These are phyloP conservation scores for Musa acuminata DNA, from an alignment of 176 grass and related monocot genomes.

Conservation along the genomic window DNA sequence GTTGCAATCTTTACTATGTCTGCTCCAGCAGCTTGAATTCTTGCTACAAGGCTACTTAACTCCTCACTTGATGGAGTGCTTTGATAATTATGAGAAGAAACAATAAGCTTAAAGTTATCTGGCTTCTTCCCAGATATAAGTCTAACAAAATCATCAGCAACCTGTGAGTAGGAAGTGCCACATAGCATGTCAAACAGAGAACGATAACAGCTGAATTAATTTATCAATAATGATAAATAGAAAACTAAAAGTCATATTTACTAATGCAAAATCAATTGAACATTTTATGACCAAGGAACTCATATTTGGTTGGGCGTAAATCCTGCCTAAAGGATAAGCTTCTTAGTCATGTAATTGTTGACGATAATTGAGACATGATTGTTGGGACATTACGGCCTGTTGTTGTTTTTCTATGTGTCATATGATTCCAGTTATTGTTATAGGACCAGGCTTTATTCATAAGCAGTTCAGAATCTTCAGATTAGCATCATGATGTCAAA, in stretches of 20 bases:
- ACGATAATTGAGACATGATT: neutral
- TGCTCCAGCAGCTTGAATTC: slow-evolving; percentile 69
- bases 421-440: neutral
- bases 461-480: neutral
- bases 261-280: neutral
- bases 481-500: neutral
- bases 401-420: too few species aligned
- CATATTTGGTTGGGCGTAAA: neutral
- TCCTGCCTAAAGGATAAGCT: neutral
- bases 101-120: slow-evolving; percentile 73
- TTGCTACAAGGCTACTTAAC: slow-evolving; percentile 49
- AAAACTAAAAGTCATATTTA: neutral
- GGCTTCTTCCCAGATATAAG: slow-evolving; percentile 70
- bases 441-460: neutral
- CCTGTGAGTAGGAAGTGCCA: slow-evolving; percentile 36
- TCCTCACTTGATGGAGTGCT: slow-evolving; percentile 67
- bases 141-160: slow-evolving; percentile 63
- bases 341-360: neutral
- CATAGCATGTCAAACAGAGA: neutral
- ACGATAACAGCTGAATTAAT: neutral
- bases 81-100: slow-evolving; percentile 92
- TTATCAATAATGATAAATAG: neutral
- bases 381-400: too few species aligned
- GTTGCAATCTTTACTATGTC: slow-evolving; percentile 94
- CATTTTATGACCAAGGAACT: neutral